phyloP scores from a whole-genome alignment of 75 land plant genomes.

The Pseudotsuga menziesii region DNA sequence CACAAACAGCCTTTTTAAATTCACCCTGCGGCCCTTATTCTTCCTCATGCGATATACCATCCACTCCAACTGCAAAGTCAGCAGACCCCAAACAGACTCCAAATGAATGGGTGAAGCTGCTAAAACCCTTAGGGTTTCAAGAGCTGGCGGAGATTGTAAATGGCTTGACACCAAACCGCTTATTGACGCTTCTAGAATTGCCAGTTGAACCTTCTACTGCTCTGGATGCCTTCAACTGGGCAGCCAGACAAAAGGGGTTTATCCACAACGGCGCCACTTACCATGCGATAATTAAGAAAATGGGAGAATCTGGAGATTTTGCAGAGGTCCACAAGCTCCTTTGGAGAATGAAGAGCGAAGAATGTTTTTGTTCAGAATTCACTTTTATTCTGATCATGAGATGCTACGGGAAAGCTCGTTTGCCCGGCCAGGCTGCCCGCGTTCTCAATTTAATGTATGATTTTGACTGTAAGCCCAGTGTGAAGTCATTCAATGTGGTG shows the following conservation, averaged over 20 bases:
- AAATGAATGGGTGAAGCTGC: slow-evolving; percentile 47
- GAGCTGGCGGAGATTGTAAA: slow-evolving; percentile 34
- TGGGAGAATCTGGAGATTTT: slow-evolving; percentile 45
- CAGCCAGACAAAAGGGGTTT: slow-evolving; percentile 40
- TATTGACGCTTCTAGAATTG: slow-evolving; percentile 33
- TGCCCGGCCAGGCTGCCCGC: slow-evolving; percentile 52
- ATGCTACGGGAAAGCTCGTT: slow-evolving; percentile 38
- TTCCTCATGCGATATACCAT: too few relatives aligned
- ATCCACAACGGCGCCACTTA: slow-evolving; percentile 43
- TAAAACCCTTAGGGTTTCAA: slow-evolving; percentile 45
- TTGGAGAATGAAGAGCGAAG: slow-evolving; percentile 46
- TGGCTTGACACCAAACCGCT: slow-evolving; percentile 37
- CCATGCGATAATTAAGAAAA: slow-evolving; percentile 38
- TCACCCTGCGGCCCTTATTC: too few relatives aligned
- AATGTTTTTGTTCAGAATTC: slow-evolving; percentile 38
- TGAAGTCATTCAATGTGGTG: slow-evolving; percentile 53
- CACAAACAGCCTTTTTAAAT: too few relatives aligned
- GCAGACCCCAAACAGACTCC: too few relatives aligned
- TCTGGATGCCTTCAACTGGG: slow-evolving; percentile 56
- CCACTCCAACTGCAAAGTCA: too few relatives aligned
- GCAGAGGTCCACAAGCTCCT: slow-evolving; percentile 26
- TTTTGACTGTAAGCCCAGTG: slow-evolving; percentile 38
- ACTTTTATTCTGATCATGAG: slow-evolving; percentile 53
- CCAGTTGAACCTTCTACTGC: slow-evolving; percentile 48
- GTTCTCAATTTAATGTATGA: slow-evolving; percentile 46